Conservation (phyloP, 1,284 basidiomycete genomes). For the Bothia castanella region DNA sequence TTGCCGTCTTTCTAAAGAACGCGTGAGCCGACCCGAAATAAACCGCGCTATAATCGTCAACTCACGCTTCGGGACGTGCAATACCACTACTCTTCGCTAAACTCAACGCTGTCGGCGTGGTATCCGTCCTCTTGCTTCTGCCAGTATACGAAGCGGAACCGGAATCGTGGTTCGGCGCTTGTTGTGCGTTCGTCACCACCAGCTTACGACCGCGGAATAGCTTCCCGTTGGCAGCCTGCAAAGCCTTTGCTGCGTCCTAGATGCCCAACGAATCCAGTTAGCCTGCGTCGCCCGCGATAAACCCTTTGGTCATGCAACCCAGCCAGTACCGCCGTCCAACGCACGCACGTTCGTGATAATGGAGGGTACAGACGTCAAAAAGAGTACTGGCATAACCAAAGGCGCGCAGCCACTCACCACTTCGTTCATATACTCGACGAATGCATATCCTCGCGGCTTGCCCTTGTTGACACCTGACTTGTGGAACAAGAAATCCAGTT, state of each 20-base stretch:
- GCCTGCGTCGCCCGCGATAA: constrained; percentile 12
- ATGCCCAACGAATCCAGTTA: constrained; percentile 21
- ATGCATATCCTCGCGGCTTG: constrained; percentile 93
- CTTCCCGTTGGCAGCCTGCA: constrained; percentile 73
- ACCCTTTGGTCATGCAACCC: constrained; percentile 22
- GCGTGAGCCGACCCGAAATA: constrained; percentile 12
- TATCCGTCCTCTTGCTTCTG: constrained; percentile 27
- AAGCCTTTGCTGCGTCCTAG: constrained; percentile 84
- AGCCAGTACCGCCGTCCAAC: constrained; percentile 21
- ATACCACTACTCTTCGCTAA: constrained; percentile 72
- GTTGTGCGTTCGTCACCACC: constrained; percentile 85
- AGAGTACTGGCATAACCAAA: constrained; percentile 18
- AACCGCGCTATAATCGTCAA: constrained; percentile 10
- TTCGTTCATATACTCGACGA: constrained; percentile 78
- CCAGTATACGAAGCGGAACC: constrained; percentile 27
- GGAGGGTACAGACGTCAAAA: constrained; percentile 30
- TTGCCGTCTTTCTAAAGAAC: constrained; percentile 56
- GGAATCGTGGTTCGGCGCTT: constrained; percentile 56
- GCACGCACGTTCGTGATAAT: constrained; percentile 51
- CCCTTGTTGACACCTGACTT: constrained; percentile 86
- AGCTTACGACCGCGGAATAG: constrained; percentile 83
- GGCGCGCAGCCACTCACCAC: constrained; percentile 58
- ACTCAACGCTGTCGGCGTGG: constrained; percentile 81
- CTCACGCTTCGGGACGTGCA: constrained; percentile 58
- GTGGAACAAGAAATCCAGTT: constrained; percentile 94